A percentile compares a stretch with the other conserved stretches of the same genome.
Evolutionary conservation across 2,329 filamentous ascomycete genomes (phyloP).

Genomic region (Penicillium sp.): DNA sequence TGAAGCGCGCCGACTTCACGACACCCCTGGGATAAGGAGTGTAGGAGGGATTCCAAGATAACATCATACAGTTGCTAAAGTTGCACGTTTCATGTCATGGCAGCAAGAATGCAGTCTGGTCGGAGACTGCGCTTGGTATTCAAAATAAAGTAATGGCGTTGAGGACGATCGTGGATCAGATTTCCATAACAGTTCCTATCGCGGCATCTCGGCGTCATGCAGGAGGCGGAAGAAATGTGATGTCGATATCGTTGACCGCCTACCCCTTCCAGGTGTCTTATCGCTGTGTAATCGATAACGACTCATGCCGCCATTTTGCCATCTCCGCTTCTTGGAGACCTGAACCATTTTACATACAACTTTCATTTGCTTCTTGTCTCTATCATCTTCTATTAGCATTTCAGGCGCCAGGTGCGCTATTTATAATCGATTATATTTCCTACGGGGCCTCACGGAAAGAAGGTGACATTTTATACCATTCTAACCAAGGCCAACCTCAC

Average conservation of each 20-base stretch:
- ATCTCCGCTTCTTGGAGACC: neutral
- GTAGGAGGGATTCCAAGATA: conserved; percentile 35
- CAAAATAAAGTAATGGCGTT: neutral
- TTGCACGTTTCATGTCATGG: conserved; percentile 27
- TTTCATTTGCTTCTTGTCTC: neutral
- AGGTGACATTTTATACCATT: neutral
- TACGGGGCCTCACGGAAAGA: neutral
- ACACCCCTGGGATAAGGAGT: conserved; percentile 39
- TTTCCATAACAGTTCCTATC: conserved; percentile 30
- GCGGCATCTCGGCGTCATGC: conserved; percentile 29
- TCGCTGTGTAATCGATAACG: conserved; percentile 11
- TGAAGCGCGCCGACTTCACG: conserved; percentile 30
- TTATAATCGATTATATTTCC: neutral
- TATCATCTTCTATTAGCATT: neutral
- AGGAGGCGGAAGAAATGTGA: conserved; percentile 18
- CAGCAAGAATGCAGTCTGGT: conserved; percentile 27
- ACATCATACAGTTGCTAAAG: conserved; percentile 20
- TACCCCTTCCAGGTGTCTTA: conserved; percentile 12
- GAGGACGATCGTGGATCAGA: conserved; percentile 8
- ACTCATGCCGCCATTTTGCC: neutral
- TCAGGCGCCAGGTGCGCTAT: neutral
- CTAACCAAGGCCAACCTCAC: neutral
- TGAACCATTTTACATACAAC: neutral
- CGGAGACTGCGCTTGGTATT: conserved; percentile 11
- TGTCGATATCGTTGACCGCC: conserved; percentile 16